These are phyloP conservation scores for Trametes maxima DNA, from an alignment of 768 basidiomycete species.

Conservation along the genomic window DNA sequence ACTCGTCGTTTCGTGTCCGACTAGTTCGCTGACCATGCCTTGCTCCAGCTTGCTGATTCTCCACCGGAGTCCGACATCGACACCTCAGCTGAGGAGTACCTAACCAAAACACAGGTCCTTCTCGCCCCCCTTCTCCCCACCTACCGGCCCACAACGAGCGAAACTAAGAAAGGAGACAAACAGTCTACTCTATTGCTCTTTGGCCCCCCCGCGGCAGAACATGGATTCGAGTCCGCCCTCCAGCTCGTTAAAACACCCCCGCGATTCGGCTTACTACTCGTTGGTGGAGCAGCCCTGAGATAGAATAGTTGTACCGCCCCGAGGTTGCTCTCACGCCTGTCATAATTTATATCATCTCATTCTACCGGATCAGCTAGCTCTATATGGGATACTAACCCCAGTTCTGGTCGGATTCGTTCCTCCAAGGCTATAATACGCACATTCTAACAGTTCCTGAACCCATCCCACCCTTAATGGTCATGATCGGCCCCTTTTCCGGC, in stretches of 20 bases:
- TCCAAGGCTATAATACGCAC: too few species aligned
- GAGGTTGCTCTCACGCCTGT: background rate
- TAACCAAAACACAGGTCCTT: conserved; percentile 62
- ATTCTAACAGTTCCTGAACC: too few species aligned
- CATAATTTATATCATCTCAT: background rate
- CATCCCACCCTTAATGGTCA: too few species aligned
- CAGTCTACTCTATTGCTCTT: conserved; percentile 48
- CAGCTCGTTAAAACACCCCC: conserved; percentile 71
- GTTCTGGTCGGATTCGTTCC: background rate
- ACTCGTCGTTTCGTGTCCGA: conserved; percentile 1
- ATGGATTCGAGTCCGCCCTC: conserved; percentile 58
- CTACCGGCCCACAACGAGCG: conserved; percentile 14
- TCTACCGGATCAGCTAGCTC: background rate
- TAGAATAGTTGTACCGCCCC: conserved; percentile 13
- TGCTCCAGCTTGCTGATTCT: background rate
- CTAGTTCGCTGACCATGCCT: background rate
- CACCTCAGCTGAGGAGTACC: conserved; percentile 39
- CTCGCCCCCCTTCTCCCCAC: conserved; percentile 59
- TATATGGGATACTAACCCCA: background rate
- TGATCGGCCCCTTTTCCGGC: background rate
- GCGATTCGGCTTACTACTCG: conserved; percentile 73
- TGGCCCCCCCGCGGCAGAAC: conserved; percentile 54
- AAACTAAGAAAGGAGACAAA: conserved; percentile 28
- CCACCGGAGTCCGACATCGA: conserved; percentile 6
- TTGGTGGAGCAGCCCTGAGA: conserved; percentile 46